Base-by-base conservation (phyloP, 495 filamentous ascomycete species). In the Collariella sp. region DNA sequence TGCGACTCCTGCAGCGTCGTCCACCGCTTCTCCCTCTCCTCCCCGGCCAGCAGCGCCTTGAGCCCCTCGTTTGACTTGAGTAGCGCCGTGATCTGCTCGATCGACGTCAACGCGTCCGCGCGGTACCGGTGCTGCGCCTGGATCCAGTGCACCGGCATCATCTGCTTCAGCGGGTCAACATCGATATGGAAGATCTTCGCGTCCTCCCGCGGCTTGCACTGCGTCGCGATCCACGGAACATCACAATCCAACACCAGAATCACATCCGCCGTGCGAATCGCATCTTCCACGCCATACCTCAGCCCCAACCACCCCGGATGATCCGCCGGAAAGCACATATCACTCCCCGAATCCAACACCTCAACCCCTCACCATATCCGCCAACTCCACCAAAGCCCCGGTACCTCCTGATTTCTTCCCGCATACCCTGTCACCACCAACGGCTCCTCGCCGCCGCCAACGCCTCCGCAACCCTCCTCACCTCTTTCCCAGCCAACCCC, bases 271-370 rank as follows among this genome's bases (percentile, higher is more conserved):
- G 82, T 83, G 41, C 72, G 76, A 58, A 96, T 87, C 6, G 74
- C 70, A 15, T 87, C 83, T 38, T 95, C 88, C 2, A 81, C 73
- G 11, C 90, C 88, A 58, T 83, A 96, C 55, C 82, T 75, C 58
- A 94, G 64, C 2, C 91, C 88, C 23, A 96, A 67, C 76, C 83
- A 81, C 1, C 60, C 74, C 15, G 74, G 72, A 55, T 96, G 90
- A 47, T 91, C 76, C 2, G 83, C 85, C 2, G 91, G 91, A 70
- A 96, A 96, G 63, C 88, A 94, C 91, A 97, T 93, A 66, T 97
- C 91, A 63, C 87, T 87, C 33, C 89, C 88, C 1, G 89, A 90
- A 66, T 97, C 91, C 24, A 97, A 69, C 16, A 97, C 88, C 89
- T 75, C 41, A 96, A 66, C 0, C 89, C 89, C 61, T 84, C 51